A percentile compares a stretch with the other conserved stretches of the same genome.
These are phyloP conservation scores for Coniosporium tulheliwenetii DNA, from an alignment of 2,329 filamentous ascomycete species.

Conservation along the genomic window DNA sequence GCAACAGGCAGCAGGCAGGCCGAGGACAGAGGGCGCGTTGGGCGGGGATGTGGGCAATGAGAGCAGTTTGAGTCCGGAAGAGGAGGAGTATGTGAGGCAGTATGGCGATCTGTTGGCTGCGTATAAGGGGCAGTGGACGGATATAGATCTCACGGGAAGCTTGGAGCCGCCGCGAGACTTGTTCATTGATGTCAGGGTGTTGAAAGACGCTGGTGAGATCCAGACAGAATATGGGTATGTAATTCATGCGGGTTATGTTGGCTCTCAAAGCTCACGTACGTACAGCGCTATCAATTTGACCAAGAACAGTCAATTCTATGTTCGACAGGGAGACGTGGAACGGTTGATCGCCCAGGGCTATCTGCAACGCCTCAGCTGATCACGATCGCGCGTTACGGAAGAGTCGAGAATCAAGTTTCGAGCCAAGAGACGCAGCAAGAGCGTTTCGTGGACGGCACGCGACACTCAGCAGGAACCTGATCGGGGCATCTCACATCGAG, in stretches of 20 bases:
- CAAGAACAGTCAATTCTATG: slow-evolving; percentile 97
- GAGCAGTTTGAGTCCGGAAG: slow-evolving; percentile 81
- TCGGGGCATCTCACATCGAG: too few species aligned
- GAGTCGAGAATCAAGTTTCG: too few species aligned
- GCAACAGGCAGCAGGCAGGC: slow-evolving; percentile 8
- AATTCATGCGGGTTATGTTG: not conserved
- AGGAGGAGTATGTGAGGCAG: slow-evolving; percentile 87
- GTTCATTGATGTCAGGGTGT: slow-evolving; percentile 89
- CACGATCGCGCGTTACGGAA: not conserved
- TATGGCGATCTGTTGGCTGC: slow-evolving; percentile 88
- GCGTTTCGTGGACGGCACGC: too few species aligned
- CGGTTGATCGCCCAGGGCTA: slow-evolving; percentile 88
- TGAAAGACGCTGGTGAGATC: slow-evolving; percentile 96
- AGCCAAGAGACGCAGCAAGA: too few species aligned
- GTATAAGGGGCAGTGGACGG: slow-evolving; percentile 97
- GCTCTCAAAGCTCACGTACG: too few species aligned
- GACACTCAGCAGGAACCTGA: too few species aligned
- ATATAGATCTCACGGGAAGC: slow-evolving; percentile 87
- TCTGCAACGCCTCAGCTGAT: slow-evolving; percentile 72
- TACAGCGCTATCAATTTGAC: slow-evolving; percentile 80
- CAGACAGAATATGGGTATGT: slow-evolving; percentile 95
- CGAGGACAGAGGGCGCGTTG: slow-evolving; percentile 20
- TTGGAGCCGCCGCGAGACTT: slow-evolving; percentile 87
- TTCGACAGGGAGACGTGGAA: slow-evolving; percentile 90
- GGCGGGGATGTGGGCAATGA: slow-evolving; percentile 34